Percentiles rank a stretch among this genome's conserved stretches.
These are phyloP conservation scores for Cryptococcus floricola DNA, from an alignment of 1,284 basidiomycete species.

Conservation along the genomic window DNA sequence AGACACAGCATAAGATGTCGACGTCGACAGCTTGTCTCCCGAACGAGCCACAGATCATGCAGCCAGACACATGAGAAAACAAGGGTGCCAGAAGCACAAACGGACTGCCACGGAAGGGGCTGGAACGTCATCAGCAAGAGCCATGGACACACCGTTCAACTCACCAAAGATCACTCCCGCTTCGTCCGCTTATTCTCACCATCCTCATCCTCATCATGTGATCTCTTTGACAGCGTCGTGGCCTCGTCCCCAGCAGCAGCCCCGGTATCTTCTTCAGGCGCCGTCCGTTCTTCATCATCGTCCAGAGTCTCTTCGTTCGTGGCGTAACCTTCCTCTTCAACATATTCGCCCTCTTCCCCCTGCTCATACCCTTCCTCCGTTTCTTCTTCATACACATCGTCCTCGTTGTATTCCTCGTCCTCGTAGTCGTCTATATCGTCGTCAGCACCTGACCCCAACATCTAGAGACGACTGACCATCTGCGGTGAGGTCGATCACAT, in stretches of 20 bases:
- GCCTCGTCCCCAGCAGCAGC: background rate
- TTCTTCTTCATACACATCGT: background rate
- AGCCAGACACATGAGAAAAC: too few relatives aligned
- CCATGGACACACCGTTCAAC: background rate
- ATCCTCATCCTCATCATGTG: background rate
- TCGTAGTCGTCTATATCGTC: background rate
- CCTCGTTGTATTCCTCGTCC: background rate
- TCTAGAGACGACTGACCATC: too few relatives aligned
- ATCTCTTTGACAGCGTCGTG: background rate
- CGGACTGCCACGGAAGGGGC: background rate
- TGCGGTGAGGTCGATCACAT: too few relatives aligned
- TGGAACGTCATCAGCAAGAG: background rate
- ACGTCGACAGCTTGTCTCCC: too few relatives aligned
- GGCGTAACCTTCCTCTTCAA: background rate
- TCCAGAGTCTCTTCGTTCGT: slow-evolving; percentile 6
- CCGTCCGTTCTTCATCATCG: slow-evolving; percentile 2
- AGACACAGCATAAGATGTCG: too few relatives aligned
- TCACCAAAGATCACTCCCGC: background rate
- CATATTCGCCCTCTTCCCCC: background rate
- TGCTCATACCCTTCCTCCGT: background rate
- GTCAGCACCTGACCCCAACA: background rate
- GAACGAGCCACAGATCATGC: too few relatives aligned
- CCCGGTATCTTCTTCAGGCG: background rate
- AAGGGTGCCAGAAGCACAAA: too few relatives aligned
- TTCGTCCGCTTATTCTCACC: slow-evolving; percentile 12